Conservation (phyloP, 2,329 filamentous ascomycete genomes). For the Cercospora sojina region DNA sequence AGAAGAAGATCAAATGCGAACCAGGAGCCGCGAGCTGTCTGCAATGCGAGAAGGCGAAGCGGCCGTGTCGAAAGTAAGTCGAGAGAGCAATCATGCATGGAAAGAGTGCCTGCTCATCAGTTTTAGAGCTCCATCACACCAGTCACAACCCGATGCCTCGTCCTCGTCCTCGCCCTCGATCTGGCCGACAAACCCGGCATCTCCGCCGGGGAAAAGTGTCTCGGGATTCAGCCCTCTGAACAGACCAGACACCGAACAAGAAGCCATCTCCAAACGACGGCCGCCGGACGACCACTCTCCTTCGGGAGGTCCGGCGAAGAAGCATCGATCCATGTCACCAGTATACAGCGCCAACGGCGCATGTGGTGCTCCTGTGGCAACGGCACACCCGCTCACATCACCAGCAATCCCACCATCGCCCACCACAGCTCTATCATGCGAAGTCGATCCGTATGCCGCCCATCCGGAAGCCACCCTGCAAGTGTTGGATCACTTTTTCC, state of each 20-base stretch:
- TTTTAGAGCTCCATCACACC: slow-evolving; percentile 20
- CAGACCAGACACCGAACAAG: slow-evolving; percentile 25
- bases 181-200: slow-evolving; percentile 29
- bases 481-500: slow-evolving; percentile 58
- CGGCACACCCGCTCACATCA: slow-evolving; percentile 27
- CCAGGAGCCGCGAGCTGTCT: slow-evolving; percentile 83
- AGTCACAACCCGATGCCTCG: slow-evolving; percentile 30
- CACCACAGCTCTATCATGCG: slow-evolving; percentile 43
- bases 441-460: slow-evolving; percentile 55
- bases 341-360: slow-evolving; percentile 15
- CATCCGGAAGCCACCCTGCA: slow-evolving; percentile 53
- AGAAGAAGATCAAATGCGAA: slow-evolving; percentile 98
- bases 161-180: slow-evolving; percentile 22
- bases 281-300: slow-evolving; percentile 30
- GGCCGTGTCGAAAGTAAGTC: slow-evolving; percentile 73
- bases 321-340: slow-evolving; percentile 36
- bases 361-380: neutral
- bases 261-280: slow-evolving; percentile 32
- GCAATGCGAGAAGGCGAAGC: slow-evolving; percentile 88
- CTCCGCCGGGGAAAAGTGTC: slow-evolving; percentile 27
- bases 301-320: slow-evolving; percentile 29
- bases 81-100: neutral
- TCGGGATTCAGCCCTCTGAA: slow-evolving; percentile 22
- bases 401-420: slow-evolving; percentile 27
- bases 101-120: neutral